These are phyloP conservation scores for Balakata baccata DNA, from an alignment of 345 rosid species.

Conservation along the genomic window DNA sequence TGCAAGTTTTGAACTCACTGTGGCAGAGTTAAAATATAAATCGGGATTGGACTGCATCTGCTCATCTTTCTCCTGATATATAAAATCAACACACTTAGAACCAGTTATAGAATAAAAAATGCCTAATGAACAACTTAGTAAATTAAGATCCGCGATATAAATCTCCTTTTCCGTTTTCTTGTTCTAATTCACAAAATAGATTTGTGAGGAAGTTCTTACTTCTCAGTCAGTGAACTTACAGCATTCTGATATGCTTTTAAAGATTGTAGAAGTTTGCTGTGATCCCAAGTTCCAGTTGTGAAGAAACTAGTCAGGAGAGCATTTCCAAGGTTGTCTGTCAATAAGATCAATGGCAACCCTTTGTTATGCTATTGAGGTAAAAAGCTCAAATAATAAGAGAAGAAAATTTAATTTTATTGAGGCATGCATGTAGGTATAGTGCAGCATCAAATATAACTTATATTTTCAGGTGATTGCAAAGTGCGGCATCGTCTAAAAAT, in stretches of 20 bases:
- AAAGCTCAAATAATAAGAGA: not conserved
- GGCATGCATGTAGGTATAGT: not conserved
- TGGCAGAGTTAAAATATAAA: constrained; percentile 62
- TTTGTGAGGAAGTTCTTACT: not conserved
- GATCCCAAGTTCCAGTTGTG: constrained; percentile 70
- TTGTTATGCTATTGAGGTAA: not conserved
- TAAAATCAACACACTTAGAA: not conserved
- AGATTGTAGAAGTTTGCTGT: constrained; percentile 58
- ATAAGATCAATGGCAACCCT: constrained; percentile 18
- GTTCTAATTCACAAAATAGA: not conserved
- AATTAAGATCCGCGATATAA: no score
- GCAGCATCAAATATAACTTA: not conserved
- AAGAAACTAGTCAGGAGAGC: constrained; percentile 71
- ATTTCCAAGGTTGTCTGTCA: constrained; percentile 72
- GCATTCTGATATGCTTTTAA: constrained; percentile 77
- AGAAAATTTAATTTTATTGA: not conserved
- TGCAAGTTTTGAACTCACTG: constrained; percentile 42
- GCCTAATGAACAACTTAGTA: not conserved
- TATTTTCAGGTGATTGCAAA: not conserved
- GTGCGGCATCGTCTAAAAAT: not conserved
- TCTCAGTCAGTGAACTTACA: constrained; percentile 39
- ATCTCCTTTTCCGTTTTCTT: not conserved
- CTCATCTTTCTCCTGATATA: constrained; percentile 65
- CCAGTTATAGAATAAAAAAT: constrained; percentile 7
- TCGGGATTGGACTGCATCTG: constrained; percentile 63